Evolutionary conservation across 1,139 yeast genomes (phyloP).

Genomic region (Fermentozyma sake): DNA sequence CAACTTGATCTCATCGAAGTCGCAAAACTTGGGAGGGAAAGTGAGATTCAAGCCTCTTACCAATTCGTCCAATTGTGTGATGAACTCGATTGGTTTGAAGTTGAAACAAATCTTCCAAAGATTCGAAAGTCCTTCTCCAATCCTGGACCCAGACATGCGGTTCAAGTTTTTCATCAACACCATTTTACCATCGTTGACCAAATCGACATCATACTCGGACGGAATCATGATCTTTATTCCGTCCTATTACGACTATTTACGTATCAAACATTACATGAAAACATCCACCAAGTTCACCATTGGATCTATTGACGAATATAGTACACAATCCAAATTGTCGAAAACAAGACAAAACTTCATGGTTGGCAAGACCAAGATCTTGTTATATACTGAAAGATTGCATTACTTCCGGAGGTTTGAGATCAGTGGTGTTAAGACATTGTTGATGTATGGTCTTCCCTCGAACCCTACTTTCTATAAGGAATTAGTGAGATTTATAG

Average conservation of each 20-base stretch:
- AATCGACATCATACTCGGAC: conserved; percentile 53
- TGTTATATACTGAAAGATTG: conserved; percentile 87
- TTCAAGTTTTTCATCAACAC: conserved; percentile 76
- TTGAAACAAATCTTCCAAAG: conserved; percentile 73
- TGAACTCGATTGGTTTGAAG: conserved; percentile 51
- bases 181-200: conserved; percentile 63
- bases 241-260: conserved; percentile 78
- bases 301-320: conserved; percentile 77
- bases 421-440: conserved; percentile 78
- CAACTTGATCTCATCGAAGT: conserved; percentile 53
- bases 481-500: conserved; percentile 60
- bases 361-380: conserved; percentile 60
- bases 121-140: conserved; percentile 54
- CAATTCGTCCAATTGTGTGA: conserved; percentile 35
- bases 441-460: conserved; percentile 81
- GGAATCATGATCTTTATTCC: conserved; percentile 84
- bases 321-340: conserved; percentile 64
- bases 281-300: conserved; percentile 58
- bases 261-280: conserved; percentile 69
- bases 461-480: conserved; percentile 78
- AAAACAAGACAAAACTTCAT: conserved; percentile 67
- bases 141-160: conserved; percentile 71
- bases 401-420: conserved; percentile 89
- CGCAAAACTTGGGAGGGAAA: conserved; percentile 64
- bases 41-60: conserved; percentile 46